Evolutionary conservation across 1,284 basidiomycete genomes (phyloP), one percentile per base, ranked within the genome.

Genomic region (Ceratobasidium sp.): DNA sequence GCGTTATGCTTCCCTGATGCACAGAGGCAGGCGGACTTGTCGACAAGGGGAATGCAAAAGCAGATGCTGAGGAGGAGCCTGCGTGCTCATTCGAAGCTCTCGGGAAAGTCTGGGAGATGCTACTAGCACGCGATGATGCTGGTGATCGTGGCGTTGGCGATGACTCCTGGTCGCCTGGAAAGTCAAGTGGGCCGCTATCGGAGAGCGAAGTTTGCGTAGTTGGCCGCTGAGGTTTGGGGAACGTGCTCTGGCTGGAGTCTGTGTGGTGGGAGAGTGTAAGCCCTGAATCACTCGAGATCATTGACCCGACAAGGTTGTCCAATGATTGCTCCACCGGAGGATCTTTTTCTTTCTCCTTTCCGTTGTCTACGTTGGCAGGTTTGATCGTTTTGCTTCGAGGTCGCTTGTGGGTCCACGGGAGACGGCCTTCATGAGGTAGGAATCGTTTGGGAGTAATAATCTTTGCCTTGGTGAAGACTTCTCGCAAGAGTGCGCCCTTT

Each of bases 391-490:
- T 49, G 6, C 50, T 57, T 46, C 47, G 50, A 4, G 50, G 55
- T 52, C 64, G 57, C 28, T 47, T 69, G 35, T 59, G 73, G 35
- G 28, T 73, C 64, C 73, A 69, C 14, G 50, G 49, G 30, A 66
- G 57, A 44, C 26, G 49, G 26, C 58, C 44, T n/a, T 70, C 66
- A 13, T 70, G 54, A 7, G 54, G 66, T 32, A 72, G 63, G 47
- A 73, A 73, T 18, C 63, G 63, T 44, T 43, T 66, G 23, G 66
- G 73, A 13, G 67, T 74, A 38, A 72, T 61, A 43, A 74, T 58
- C 21, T 74, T 73, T 13, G 75, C 67, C 28, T 75, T 76, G 30
- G 73, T 74, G 41, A 76, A 73, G 55, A 76, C 63, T 61, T 77
- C 75, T 1, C 66, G 64, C 35, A 77, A 50, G 35, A 77, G 74